Base-by-base conservation (phyloP, 495 filamentous ascomycete genomes). In the Penicillium maclennaniae region DNA sequence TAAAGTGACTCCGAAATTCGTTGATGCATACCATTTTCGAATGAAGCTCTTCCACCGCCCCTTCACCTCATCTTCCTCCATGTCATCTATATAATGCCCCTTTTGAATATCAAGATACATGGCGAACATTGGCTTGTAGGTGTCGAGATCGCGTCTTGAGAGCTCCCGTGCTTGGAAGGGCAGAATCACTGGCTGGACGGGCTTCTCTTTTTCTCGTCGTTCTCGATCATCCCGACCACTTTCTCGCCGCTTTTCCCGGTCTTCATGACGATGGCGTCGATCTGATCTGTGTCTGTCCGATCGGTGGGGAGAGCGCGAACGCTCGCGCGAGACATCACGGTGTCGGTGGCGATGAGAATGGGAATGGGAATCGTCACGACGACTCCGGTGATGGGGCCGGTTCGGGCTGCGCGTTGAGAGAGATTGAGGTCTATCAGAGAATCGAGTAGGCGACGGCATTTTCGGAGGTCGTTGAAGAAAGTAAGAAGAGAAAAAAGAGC, bases 11-110 rank as follows among this genome's bases (percentile, higher is more conserved):
- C 41, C 17, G 26, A 21, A 34, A n/a, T 9, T 37, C 34, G 5
- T 14, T 14, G n/a, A 19, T 19, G 7, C 76, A 66, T 81, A 89
- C 93, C 93, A 98, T 78, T 91, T 92, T 3, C 80, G 72, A 14
- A 90, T 66, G 63, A 97, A 98, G 65, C 91, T 92, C 73, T 96
- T 96, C 90, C 92, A 98, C 37, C 93, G 74, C 1, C 92, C 93
- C 43, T 80, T 84, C 0, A 83, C 65, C 62, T 97, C 92, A 14
- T 80, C 73, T 48, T 86, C 83, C 37, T 76, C 71, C 38, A 98
- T 63, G 3, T 82, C 78, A 20, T 81, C 74, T 0, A 97, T 68
- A 23, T 78, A 58, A 3, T 88, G 65, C 9, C 81, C 72, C 69
- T 98, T 97, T 63, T 97, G 92, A 15, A 96, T 83, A 58, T 96